phyloP scores from a whole-genome alignment of 257 asterid genomes.

The Lycium barbarum region DNA sequence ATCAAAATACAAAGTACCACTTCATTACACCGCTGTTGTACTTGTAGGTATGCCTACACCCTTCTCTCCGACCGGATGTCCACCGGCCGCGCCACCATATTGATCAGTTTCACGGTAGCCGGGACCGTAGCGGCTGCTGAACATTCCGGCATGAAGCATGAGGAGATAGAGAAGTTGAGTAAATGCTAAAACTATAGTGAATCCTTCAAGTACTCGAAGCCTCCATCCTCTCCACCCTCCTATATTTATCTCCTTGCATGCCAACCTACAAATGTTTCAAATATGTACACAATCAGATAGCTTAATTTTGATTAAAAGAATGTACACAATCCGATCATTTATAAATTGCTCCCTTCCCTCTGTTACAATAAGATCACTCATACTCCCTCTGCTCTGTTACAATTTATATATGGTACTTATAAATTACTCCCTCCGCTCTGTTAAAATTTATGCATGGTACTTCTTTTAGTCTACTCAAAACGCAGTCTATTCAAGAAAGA shows the following conservation, averaged over 20 bases:
- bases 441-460: no score
- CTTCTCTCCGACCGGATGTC: conserved; percentile 35
- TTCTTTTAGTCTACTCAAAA: no score
- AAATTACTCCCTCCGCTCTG: no score
- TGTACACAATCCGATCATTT: no score
- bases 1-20: neutral
- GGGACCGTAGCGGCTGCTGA: conserved; percentile 74
- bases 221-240: conserved; percentile 95
- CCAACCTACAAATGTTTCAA: conserved; percentile 52
- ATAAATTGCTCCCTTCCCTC: no score
- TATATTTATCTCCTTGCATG: conserved; percentile 80
- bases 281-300: neutral
- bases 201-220: conserved; percentile 77
- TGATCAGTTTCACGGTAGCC: conserved; percentile 50
- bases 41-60: neutral
- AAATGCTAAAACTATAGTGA: conserved; percentile 61
- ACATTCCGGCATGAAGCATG: conserved; percentile 74
- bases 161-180: conserved; percentile 74
- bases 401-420: no score
- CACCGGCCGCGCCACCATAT: conserved; percentile 37
- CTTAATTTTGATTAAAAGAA: no score
- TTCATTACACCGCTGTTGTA: neutral
- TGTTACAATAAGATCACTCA: no score
- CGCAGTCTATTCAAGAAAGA: no score
- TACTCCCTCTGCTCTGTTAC: no score